Percentiles rank a stretch among this genome's conserved stretches.
phyloP scores from a whole-genome alignment of 108 stramenopile genomes.

The Cyclotella kingstonii region DNA sequence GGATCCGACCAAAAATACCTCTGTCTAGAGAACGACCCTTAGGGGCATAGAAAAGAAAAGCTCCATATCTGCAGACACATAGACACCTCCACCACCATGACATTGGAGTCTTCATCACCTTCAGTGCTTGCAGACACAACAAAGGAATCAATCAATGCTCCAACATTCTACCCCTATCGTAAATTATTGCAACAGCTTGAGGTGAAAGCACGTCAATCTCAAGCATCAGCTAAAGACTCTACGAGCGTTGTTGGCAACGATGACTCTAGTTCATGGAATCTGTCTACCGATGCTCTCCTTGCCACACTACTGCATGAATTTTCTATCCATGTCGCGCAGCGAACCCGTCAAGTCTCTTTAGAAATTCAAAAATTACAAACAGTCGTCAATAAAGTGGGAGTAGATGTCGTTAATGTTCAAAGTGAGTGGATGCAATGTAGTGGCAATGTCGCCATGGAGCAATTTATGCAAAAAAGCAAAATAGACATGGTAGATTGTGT shows the following conservation, averaged over 20 bases:
- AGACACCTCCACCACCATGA: background rate
- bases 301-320: slow-evolving; percentile 31
- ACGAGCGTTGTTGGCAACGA: background rate
- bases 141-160: no score
- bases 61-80: no score
- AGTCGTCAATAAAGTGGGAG: slow-evolving; percentile 14
- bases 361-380: slow-evolving; percentile 13
- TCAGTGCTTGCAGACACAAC: no score
- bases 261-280: slow-evolving; percentile 15
- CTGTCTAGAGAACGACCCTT: no score
- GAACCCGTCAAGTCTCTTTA: slow-evolving; percentile 13
- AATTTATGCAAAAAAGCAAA: no score
- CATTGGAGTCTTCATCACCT: no score
- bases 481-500: slow-evolving; percentile 12
- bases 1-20: background rate
- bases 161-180: slow-evolving; percentile 2
- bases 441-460: slow-evolving; percentile 16
- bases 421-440: slow-evolving; percentile 9
- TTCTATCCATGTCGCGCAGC: slow-evolving; percentile 10
- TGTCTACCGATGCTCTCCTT: slow-evolving; percentile 26
- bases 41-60: no score
- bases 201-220: slow-evolving; percentile 4
- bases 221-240: background rate
- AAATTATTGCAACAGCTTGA: slow-evolving; percentile 18
- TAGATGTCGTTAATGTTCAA: slow-evolving; percentile 12